Conservation (phyloP, 768 basidiomycete species). For the Xerocomus brunneocitrinus region DNA sequence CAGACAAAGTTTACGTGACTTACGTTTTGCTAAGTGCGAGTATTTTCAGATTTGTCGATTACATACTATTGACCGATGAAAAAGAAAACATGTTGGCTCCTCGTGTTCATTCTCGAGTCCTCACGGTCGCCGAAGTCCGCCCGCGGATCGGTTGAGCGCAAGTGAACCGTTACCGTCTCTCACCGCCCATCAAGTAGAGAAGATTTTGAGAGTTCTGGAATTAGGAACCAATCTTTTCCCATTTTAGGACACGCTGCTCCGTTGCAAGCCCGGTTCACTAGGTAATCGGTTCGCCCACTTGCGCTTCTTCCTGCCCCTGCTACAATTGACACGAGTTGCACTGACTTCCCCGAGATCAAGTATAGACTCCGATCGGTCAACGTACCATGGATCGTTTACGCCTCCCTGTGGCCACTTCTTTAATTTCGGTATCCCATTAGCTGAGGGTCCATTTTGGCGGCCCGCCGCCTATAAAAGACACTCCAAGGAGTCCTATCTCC, state of each 20-base stretch:
- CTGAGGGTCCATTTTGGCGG: not conserved
- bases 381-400: not conserved
- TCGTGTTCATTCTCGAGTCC: not conserved
- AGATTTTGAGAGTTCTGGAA: not conserved
- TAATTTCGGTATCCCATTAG: not conserved
- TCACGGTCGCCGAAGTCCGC: not conserved
- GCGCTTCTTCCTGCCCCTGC: not conserved
- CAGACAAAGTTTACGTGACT: not conserved
- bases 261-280: not conserved
- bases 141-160: not conserved
- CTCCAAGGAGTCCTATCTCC: not conserved
- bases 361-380: slow-evolving; percentile 8
- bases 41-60: slow-evolving; percentile 1
- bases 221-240: not conserved
- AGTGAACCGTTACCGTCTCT: not conserved
- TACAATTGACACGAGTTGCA: not conserved
- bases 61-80: not conserved
- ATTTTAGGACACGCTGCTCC: not conserved
- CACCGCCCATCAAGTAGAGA: not conserved
- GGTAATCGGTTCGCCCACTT: not conserved
- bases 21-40: slow-evolving; percentile 5
- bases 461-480: slow-evolving; percentile 21
- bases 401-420: slow-evolving; percentile 3
- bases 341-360: not conserved
- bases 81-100: not conserved